phyloP scores from a whole-genome alignment of 2,329 filamentous ascomycete species.

The Ophiostoma sp. region DNA sequence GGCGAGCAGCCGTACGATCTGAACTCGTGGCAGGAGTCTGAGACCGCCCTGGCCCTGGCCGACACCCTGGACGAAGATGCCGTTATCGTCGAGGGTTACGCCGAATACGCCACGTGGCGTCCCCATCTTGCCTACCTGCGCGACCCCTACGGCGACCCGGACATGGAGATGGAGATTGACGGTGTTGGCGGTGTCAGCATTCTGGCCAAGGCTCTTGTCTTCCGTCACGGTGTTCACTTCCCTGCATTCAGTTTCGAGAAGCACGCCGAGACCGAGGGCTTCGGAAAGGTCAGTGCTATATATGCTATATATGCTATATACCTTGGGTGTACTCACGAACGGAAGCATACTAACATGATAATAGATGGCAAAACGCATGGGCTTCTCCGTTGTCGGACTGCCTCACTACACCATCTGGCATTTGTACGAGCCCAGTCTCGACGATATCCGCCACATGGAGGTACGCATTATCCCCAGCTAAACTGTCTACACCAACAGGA shows the following conservation, averaged over 20 bases:
- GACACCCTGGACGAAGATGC: constrained; percentile 96
- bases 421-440: constrained; percentile 97
- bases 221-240: constrained; percentile 92
- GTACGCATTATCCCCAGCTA: constrained; percentile 36
- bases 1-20: constrained; percentile 97
- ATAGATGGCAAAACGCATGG: constrained; percentile 95
- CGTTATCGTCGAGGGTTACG: constrained; percentile 97
- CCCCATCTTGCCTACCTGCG: constrained; percentile 94
- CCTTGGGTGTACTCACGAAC: neutral
- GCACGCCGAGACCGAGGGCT: constrained; percentile 96
- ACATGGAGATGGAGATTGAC: constrained; percentile 99
- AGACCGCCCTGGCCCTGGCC: constrained; percentile 86
- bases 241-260: constrained; percentile 98
- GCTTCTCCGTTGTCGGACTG: constrained; percentile 88
- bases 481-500: neutral
- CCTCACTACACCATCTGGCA: constrained; percentile 99
- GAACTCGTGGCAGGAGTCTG: constrained; percentile 99
- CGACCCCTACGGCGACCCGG: constrained; percentile 93
- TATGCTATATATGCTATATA: neutral
- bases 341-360: constrained; percentile 19
- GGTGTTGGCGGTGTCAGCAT: constrained; percentile 97
- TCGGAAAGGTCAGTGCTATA: constrained; percentile 74
- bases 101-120: constrained; percentile 97
- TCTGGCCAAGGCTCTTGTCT: constrained; percentile 89
- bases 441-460: constrained; percentile 96